These are phyloP conservation scores for Dactylella cylindrospora DNA, from an alignment of 2,329 filamentous ascomycete species.

Conservation along the genomic window DNA sequence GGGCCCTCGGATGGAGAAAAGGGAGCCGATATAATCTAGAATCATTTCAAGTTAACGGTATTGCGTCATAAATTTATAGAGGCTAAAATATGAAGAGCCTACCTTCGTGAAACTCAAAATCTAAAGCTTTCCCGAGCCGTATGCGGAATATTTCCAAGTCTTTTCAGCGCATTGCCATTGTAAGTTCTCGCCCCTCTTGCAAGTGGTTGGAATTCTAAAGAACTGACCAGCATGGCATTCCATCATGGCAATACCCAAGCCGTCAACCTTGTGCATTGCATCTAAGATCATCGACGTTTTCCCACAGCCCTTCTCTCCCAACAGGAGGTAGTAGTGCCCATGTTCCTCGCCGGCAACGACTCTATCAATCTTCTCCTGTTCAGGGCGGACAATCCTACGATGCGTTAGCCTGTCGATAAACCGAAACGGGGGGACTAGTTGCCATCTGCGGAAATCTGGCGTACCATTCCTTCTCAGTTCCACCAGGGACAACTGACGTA, in stretches of 20 bases:
- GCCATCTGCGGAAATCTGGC: conserved; percentile 48
- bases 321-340: conserved; percentile 84
- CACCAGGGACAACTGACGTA: conserved; percentile 26
- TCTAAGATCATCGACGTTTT: conserved; percentile 97
- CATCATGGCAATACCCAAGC: conserved; percentile 88
- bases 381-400: conserved; percentile 71
- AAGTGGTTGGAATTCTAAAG: not conserved
- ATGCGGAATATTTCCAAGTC: conserved; percentile 95
- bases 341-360: conserved; percentile 72
- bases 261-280: conserved; percentile 88
- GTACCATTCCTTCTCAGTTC: conserved; percentile 50
- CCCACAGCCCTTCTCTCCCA: conserved; percentile 69
- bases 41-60: not conserved
- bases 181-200: not conserved
- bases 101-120: conserved; percentile 72
- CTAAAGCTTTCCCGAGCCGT: conserved; percentile 84
- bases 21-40: conserved; percentile 84
- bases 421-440: too few relatives aligned
- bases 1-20: conserved; percentile 91
- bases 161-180: not conserved
- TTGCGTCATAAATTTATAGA: conserved; percentile 61
- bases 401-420: not conserved
- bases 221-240: conserved; percentile 72
- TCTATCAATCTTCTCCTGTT: conserved; percentile 77
- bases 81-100: not conserved